A percentile compares a stretch with the other conserved stretches of the same genome.
Conservation (phyloP, 371 early-diverging fungal species). For the Circinella minor region DNA sequence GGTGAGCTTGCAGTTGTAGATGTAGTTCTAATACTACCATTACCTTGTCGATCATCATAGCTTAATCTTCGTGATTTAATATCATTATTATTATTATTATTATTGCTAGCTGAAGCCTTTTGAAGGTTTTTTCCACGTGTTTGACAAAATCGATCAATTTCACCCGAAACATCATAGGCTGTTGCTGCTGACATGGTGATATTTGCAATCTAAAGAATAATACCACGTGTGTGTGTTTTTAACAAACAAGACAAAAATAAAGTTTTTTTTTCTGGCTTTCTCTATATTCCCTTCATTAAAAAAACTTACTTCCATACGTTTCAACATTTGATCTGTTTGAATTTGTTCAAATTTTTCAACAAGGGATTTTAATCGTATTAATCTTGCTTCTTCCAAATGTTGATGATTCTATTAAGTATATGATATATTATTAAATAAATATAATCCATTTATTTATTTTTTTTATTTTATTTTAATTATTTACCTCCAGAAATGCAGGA, state of each 20-base stretch:
- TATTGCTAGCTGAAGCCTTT: slow-evolving; percentile 5
- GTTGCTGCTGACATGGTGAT: slow-evolving; percentile 24
- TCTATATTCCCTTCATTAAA: no score
- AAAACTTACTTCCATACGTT: slow-evolving; percentile 26
- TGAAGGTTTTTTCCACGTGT: slow-evolving; percentile 17
- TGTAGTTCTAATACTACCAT: not conserved
- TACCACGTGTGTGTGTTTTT: not conserved
- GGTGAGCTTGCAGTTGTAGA: not conserved
- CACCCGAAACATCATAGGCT: slow-evolving; percentile 24
- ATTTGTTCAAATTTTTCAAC: slow-evolving; percentile 31
- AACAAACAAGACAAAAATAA: no score
- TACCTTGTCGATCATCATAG: slow-evolving; percentile 9
- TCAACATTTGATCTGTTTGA: slow-evolving; percentile 28
- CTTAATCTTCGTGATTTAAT: slow-evolving; percentile 8
- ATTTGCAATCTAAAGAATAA: slow-evolving; percentile 26
- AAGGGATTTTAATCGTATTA: slow-evolving; percentile 20
- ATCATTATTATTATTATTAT: slow-evolving; percentile 2
- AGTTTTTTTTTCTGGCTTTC: no score
- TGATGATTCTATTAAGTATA: slow-evolving; percentile 14
- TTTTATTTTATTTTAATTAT: not conserved
- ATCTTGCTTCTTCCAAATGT: slow-evolving; percentile 25
- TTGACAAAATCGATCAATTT: slow-evolving; percentile 21
- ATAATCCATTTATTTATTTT: not conserved
- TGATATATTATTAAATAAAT: not conserved
- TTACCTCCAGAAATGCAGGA: slow-evolving; percentile 43